Percentiles rank a stretch among this genome's conserved stretches.
Evolutionary conservation across 1,284 basidiomycete species (phyloP).

Genomic region (Cutaneotrichosporon cyanovorans): DNA sequence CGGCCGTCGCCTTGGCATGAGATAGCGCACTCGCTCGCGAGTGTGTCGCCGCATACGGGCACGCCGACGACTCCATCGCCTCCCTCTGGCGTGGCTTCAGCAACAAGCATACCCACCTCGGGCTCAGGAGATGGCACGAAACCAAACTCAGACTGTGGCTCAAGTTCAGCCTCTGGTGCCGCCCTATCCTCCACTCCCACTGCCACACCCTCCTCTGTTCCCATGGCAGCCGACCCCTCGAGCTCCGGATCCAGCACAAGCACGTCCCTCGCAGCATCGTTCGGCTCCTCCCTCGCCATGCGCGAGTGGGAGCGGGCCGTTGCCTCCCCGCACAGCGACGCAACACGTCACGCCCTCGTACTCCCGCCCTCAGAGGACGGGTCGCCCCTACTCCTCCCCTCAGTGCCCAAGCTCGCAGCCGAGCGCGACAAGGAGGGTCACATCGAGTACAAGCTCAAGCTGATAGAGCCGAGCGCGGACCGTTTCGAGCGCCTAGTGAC

Average conservation of each 20-base stretch:
- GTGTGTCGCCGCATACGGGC: too few relatives aligned
- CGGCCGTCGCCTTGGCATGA: conserved; percentile 43
- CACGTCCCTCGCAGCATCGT: conserved; percentile 1
- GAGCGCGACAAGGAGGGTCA: conserved; percentile 45
- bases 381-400: conserved; percentile 5
- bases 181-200: background rate
- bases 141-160: background rate
- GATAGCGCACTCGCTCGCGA: conserved; percentile 15
- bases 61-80: conserved; percentile 6
- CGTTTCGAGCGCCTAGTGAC: conserved; percentile 61
- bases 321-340: conserved; percentile 22
- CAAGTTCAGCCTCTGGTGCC: background rate
- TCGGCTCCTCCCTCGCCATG: conserved; percentile 20
- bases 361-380: conserved; percentile 16
- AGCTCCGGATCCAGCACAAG: conserved; percentile 1
- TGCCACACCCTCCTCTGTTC: conserved; percentile 3
- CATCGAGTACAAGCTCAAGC: conserved; percentile 47
- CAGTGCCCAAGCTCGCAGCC: conserved; percentile 35
- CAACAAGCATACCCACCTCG: conserved; percentile 3
- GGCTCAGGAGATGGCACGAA: background rate
- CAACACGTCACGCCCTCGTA: conserved; percentile 30
- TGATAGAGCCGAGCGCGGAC: conserved; percentile 43
- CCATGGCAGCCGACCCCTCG: conserved; percentile 1
- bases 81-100: background rate
- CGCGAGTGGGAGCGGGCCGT: conserved; percentile 36